Base-by-base conservation (phyloP, 2,329 filamentous ascomycete genomes). In the Canariomyces notabilis region DNA sequence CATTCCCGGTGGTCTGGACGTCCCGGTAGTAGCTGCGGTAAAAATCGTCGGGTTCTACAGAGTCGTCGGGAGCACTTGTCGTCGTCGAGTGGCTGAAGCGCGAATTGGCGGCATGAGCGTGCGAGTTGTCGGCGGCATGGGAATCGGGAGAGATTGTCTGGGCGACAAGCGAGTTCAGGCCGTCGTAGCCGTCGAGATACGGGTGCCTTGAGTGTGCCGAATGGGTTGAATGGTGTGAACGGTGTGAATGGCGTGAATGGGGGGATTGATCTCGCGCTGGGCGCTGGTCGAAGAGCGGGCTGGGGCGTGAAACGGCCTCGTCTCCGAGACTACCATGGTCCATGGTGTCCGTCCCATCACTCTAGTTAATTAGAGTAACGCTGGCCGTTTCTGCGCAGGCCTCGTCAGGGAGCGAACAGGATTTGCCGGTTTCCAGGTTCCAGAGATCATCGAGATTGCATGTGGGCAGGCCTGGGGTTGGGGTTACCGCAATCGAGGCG, bases 41-140 rank as follows among this genome's bases (percentile, higher is more conserved):
- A 63, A 77, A 79, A 61, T 75, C 69, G 70, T 76, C 74, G 56
- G 75, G 73, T 57, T 76, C 70, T 64, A 71, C 60, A 58, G 68
- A 52, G 57, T 66, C 47, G 50, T 69, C 68, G 59, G 22, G 36
- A 18, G 49, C 23, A 15, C 26, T 19, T n/a, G n/a, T n/a, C n/a
- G n/a, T n/a, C n/a, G n/a, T n/a, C n/a, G n/a, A n/a, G n/a, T n/a
- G n/a, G n/a, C n/a, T n/a, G n/a, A n/a, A n/a, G 31, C 16, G 29
- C 4, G 45, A 42, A 31, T 40, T 50, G 48, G 65, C 64, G 57
- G 65, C 59, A 54, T 61, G 62, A 52, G 67, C 64, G 50, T 66
- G 59, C 34, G 58, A 57, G 57, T 69, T 69, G 50, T 58, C 59
- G 44, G 59, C 57, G 51, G 66, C 64, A 68, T 66, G 65, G 41